These are phyloP conservation scores for Diplodia sapinea DNA, from an alignment of 2,329 filamentous ascomycete genomes.

Conservation along the genomic window DNA sequence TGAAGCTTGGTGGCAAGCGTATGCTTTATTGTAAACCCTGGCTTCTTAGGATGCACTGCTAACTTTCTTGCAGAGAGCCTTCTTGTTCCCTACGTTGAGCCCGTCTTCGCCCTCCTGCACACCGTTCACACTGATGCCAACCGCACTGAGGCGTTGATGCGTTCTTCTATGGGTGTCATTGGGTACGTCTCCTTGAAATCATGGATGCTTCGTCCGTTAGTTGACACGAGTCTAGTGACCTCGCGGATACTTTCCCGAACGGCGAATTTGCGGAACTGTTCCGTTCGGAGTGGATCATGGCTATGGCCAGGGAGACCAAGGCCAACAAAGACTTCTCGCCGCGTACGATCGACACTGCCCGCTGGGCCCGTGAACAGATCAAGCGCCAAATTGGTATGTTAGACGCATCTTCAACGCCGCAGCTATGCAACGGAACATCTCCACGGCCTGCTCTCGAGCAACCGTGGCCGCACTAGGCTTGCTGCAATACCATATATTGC, in stretches of 20 bases:
- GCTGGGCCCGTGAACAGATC: constrained; percentile 96
- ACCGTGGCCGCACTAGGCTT: not conserved
- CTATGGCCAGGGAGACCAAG: constrained; percentile 90
- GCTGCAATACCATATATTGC: not conserved
- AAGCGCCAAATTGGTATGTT: constrained; percentile 74
- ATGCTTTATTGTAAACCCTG: not conserved
- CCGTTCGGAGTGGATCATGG: constrained; percentile 87
- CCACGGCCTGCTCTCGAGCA: not conserved
- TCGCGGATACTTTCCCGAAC: constrained; percentile 90
- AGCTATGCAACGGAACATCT: not conserved
- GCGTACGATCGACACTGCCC: constrained; percentile 90
- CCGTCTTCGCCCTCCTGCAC: constrained; percentile 86
- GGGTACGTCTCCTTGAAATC: constrained; percentile 65
- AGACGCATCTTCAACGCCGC: not conserved
- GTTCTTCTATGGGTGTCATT: constrained; percentile 96
- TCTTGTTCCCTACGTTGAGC: constrained; percentile 77
- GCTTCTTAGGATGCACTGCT: not conserved
- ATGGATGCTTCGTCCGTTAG: not conserved
- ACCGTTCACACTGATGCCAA: constrained; percentile 81
- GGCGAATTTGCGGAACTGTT: constrained; percentile 85
- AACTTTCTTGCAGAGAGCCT: constrained; percentile 56
- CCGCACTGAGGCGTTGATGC: constrained; percentile 88
- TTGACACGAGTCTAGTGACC: constrained; percentile 69
- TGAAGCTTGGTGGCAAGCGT: constrained; percentile 79
- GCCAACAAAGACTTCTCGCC: constrained; percentile 83